Base-by-base conservation (phyloP, 176 grass and related monocot species). In the Phoenix dactylifera region DNA sequence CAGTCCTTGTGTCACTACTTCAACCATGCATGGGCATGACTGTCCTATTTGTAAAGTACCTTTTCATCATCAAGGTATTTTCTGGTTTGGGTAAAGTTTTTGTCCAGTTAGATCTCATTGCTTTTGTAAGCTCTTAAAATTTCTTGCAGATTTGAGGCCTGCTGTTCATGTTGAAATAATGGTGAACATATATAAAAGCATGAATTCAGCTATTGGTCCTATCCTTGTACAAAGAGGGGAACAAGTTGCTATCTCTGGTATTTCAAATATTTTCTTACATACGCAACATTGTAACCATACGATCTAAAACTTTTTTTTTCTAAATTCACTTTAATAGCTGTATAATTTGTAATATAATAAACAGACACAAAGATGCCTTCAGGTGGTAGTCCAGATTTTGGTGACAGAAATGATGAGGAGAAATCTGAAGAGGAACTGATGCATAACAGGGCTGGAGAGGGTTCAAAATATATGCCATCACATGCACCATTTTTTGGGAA, bases 21-120 rank as follows among this genome's bases (percentile, higher is more conserved):
- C 19, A 39, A 55, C 67, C 0, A 58, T 49, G 48, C 75, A 88
- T 62, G 77, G 76, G 57, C 79, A 80, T 66, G 83, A 74, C 59
- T 97, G 93, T 58, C 69, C 81, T 2, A 80, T 91, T 26, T 97
- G 84, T 75, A 97, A 97, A 74, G 58, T 70, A 30, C 16, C 73
- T 4, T 98, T 88, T 65, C 51, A 6, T 55, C 32, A 80, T 74
- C 76, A 92, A 83, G 87, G 87, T 92, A 81, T 22, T 22, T 28
- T 20, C 7, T 25, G n/a, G 12, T 22, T 59, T 15, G 17, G 17
- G 9, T 48, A 25, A 50, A 18, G 16, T 58, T 16, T 23, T 20
- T 24, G 49, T 22, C 9, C 6, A 7, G 49, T 24, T 65, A 0
- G 20, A 23, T 52, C 16, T 51, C 5, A 15, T 49, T 52, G 50